Percentiles rank a stretch among this genome's conserved stretches.
Evolutionary conservation across 2,329 filamentous ascomycete genomes (phyloP).

Genomic region (Colletotrichum camelliae): DNA sequence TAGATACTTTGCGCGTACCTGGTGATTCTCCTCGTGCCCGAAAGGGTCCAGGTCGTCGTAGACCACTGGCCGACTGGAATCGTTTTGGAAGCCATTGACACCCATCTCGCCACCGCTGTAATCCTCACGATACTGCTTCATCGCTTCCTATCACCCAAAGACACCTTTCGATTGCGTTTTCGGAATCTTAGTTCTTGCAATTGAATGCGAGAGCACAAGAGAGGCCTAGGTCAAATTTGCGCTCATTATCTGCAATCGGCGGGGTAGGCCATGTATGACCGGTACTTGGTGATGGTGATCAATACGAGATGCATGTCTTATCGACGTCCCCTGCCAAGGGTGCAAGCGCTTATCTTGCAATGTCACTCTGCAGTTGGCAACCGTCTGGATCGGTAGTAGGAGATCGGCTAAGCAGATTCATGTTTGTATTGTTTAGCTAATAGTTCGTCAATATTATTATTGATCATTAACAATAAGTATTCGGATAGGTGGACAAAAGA

Average conservation of each 20-base stretch:
- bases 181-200: not conserved
- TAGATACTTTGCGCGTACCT: not conserved
- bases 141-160: not conserved
- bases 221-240: not conserved
- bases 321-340: not conserved
- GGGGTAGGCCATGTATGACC: not conserved
- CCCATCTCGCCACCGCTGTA: not conserved
- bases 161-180: not conserved
- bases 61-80: not conserved
- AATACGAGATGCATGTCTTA: not conserved
- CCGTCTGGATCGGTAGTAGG: not conserved
- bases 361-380: not conserved
- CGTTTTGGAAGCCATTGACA: not conserved
- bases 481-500: not conserved
- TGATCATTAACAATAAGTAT: not conserved
- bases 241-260: not conserved
- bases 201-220: not conserved
- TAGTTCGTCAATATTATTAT: not conserved
- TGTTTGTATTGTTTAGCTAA: not conserved
- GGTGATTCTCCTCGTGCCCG: slow-evolving; percentile 12
- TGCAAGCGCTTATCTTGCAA: not conserved
- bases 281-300: not conserved
- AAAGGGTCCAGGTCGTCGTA: slow-evolving; percentile 20
- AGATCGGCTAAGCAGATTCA: not conserved
- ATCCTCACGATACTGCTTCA: not conserved